A percentile compares a stretch with the other conserved stretches of the same genome.
Evolutionary conservation across 1,139 yeast species (phyloP).

Genomic region (Yamadazyma diospyri): DNA sequence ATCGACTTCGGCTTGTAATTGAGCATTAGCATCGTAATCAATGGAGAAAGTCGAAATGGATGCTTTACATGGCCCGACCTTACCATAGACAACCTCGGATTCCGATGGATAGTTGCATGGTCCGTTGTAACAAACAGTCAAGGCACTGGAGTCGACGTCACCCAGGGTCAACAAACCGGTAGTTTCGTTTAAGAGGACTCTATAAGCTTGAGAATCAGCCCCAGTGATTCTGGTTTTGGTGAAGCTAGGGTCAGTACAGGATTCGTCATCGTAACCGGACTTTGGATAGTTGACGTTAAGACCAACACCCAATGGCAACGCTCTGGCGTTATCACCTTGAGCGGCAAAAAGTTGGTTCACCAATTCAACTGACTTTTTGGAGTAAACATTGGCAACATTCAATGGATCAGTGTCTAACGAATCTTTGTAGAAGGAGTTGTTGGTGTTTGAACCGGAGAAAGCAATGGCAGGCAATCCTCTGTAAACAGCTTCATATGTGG

Average conservation of each 20-base stretch:
- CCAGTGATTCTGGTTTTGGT: conserved; percentile 39
- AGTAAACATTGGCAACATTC: conserved; percentile 36
- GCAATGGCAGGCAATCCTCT: conserved; percentile 44
- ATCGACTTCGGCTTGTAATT: conserved; percentile 10
- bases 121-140: conserved; percentile 30
- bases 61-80: conserved; percentile 23
- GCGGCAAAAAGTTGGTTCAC: conserved; percentile 30
- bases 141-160: conserved; percentile 16
- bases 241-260: conserved; percentile 33
- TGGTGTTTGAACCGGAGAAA: conserved; percentile 41
- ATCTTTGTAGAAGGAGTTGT: conserved; percentile 43
- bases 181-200: conserved; percentile 30
- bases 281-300: conserved; percentile 40
- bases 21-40: conserved; percentile 39
- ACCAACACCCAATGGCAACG: conserved; percentile 41
- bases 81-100: conserved; percentile 20
- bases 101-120: conserved; percentile 38
- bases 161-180: conserved; percentile 19
- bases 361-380: conserved; percentile 29
- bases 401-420: conserved; percentile 29
- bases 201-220: conserved; percentile 24
- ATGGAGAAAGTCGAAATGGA: conserved; percentile 38
- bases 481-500: conserved; percentile 41
- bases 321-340: conserved; percentile 28
- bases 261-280: conserved; percentile 33